Base-by-base conservation (phyloP, 2,329 filamentous ascomycete species). In the Alternaria triticina region DNA sequence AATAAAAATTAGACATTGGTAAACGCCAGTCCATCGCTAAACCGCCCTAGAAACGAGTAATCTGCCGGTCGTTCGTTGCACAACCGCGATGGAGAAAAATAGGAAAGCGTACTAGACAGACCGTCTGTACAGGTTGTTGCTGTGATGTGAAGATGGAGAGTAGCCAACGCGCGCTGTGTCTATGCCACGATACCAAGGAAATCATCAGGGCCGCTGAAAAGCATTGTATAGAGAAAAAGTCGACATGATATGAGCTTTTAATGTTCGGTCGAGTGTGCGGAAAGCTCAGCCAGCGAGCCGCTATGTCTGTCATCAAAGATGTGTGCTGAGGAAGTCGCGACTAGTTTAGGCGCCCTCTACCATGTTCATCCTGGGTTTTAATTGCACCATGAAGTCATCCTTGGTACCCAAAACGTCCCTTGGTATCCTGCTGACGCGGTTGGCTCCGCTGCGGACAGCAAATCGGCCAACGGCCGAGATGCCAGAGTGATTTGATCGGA, bases 361-460 rank as follows among this genome's bases (percentile, higher is more conserved):
- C 80, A 88, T 81, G 74, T 86, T 82, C 85, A 86, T 86, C 61
- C 81, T 82, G 36, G 88, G 88, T 71, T 82, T 82, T 76, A 90
- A 80, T 68, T 88, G 83, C n/a, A 80, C 81, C 61, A 83, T 81
- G 77, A 95, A 80, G 60, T 93, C 88, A 33, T 91, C 87, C 73
- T 86, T 86, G 4, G 92, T 94, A 68, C 94, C 94, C 61, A 97
- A 92, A 46, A 90, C 87, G 70, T 94, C 93, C 61, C 89, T 90
- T 0, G 94, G 94, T 64, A 97, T 86, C 54, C 92, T 89, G 77
- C 92, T 96, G 68, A 97, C 88, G 66, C 94, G 91, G 74, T 96
- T 95, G 49, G 93, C 94, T 68, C 94, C 94, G 61, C 83, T 87
- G 68, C 94, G 91, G 72, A 97, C 89, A 6, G 72, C 92, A 91